Evolutionary conservation across 768 basidiomycete species (phyloP).

Genomic region (Leccinum uliginosum): DNA sequence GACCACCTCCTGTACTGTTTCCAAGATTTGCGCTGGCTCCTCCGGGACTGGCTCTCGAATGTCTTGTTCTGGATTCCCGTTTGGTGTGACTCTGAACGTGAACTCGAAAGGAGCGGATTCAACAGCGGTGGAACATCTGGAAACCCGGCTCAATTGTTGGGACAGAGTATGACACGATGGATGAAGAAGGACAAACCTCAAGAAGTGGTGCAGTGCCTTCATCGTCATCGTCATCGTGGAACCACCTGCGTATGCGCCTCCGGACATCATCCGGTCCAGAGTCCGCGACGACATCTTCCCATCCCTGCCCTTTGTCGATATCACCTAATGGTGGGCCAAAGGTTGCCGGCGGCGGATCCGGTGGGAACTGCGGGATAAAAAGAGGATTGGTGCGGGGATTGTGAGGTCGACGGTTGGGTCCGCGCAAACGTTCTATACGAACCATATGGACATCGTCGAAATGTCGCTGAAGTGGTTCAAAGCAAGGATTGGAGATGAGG

Average conservation of each 20-base stretch:
- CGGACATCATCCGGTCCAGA: slow-evolving; percentile 4
- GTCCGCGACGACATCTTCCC: slow-evolving; percentile 7
- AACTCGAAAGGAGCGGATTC: slow-evolving; percentile 23
- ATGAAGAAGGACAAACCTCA: slow-evolving; percentile 8
- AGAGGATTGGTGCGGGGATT: slow-evolving; percentile 8
- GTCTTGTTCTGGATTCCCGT: slow-evolving; percentile 12
- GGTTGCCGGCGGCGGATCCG: not conserved
- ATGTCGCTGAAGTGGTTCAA: slow-evolving; percentile 18
- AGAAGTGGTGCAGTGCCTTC: not conserved
- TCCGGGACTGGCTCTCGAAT: slow-evolving; percentile 26
- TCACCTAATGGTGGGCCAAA: not conserved
- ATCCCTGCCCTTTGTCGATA: slow-evolving; percentile 26
- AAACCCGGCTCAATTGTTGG: slow-evolving; percentile 2
- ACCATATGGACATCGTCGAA: slow-evolving; percentile 16
- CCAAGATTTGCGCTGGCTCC: slow-evolving; percentile 20
- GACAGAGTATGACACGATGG: not conserved
- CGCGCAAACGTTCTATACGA: slow-evolving; percentile 8
- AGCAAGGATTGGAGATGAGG: slow-evolving; percentile 16
- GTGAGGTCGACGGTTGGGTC: slow-evolving; percentile 17
- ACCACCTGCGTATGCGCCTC: slow-evolving; percentile 19
- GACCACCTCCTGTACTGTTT: slow-evolving; percentile 21
- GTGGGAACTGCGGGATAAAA: slow-evolving; percentile 5
- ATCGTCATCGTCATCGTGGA: too few relatives aligned
- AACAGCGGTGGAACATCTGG: slow-evolving; percentile 6
- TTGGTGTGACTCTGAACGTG: slow-evolving; percentile 16